Evolutionary conservation across 202 grass and related monocot species (phyloP).

Genomic region (Carex sylvatica): DNA sequence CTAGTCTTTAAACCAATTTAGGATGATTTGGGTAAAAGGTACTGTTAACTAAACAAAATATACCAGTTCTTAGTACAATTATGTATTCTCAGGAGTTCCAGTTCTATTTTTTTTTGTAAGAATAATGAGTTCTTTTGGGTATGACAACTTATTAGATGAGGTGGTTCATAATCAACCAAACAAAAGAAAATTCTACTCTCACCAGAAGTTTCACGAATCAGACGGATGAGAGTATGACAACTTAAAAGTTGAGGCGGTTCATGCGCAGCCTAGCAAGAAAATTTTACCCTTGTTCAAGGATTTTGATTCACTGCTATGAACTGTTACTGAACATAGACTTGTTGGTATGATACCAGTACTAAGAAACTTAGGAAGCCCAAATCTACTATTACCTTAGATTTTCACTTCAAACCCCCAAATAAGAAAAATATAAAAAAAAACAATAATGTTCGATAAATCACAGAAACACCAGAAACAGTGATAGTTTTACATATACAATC

Average conservation of each 20-base stretch:
- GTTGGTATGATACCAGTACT: not conserved
- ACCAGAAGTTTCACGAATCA: not conserved
- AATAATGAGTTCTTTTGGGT: not conserved
- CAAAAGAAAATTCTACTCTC: not conserved
- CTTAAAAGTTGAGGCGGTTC: conserved; percentile 2
- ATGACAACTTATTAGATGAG: not conserved
- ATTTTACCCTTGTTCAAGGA: not conserved
- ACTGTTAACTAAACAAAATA: not conserved
- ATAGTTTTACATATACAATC: not conserved
- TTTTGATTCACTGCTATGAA: not conserved
- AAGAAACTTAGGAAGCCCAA: not conserved
- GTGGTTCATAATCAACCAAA: not conserved
- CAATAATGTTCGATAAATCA: not conserved
- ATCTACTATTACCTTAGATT: not conserved
- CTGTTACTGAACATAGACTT: not conserved
- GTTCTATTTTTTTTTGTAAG: not conserved
- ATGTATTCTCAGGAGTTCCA: not conserved
- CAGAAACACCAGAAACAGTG: not conserved
- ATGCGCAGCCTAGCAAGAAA: not conserved
- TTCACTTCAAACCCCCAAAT: not conserved
- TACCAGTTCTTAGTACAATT: not conserved
- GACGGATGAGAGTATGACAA: not conserved
- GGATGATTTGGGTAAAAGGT: conserved; percentile 14
- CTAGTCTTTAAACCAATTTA: not conserved
- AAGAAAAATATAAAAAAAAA: not conserved